These are phyloP conservation scores for Geum urbanum DNA, from an alignment of 306 rosid genomes.

Conservation along the genomic window DNA sequence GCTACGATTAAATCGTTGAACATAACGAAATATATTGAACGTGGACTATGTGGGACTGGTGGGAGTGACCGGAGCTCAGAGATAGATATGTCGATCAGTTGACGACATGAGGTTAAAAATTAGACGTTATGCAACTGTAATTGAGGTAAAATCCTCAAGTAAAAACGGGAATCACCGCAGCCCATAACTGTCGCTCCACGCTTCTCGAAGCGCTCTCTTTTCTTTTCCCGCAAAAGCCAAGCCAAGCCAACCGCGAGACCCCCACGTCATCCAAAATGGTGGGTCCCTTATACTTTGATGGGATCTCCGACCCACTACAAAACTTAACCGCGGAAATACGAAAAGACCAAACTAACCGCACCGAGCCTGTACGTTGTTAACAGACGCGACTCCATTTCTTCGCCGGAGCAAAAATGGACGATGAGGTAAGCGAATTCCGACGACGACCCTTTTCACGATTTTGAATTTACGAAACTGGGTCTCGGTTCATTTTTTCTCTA, in stretches of 20 bases:
- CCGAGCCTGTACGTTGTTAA: no score
- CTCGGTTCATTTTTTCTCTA: background rate
- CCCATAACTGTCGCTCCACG: slow-evolving; percentile 14
- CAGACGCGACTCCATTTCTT: slow-evolving; percentile 2
- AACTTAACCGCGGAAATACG: no score
- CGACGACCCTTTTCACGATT: slow-evolving; percentile 4
- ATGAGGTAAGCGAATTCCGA: slow-evolving; percentile 37
- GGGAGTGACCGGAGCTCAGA: no score
- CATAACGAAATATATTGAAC: no score
- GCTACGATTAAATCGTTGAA: no score
- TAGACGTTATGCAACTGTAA: no score
- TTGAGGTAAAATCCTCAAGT: background rate
- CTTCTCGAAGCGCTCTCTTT: slow-evolving; percentile 28
- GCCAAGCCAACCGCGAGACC: slow-evolving; percentile 17
- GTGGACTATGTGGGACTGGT: no score
- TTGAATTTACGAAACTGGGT: slow-evolving; percentile 11
- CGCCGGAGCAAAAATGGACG: slow-evolving; percentile 37
- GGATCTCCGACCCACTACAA: background rate
- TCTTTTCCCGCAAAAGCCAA: background rate
- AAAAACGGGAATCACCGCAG: slow-evolving; percentile 8
- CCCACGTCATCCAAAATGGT: background rate
- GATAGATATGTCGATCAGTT: no score
- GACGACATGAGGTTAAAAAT: no score
- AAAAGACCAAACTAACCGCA: slow-evolving; percentile 9
- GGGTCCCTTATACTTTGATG: background rate